Evolutionary conservation across 306 rosid species (phyloP), one percentile per base, ranked within the genome.

Genomic region (Vigna trinervia): DNA sequence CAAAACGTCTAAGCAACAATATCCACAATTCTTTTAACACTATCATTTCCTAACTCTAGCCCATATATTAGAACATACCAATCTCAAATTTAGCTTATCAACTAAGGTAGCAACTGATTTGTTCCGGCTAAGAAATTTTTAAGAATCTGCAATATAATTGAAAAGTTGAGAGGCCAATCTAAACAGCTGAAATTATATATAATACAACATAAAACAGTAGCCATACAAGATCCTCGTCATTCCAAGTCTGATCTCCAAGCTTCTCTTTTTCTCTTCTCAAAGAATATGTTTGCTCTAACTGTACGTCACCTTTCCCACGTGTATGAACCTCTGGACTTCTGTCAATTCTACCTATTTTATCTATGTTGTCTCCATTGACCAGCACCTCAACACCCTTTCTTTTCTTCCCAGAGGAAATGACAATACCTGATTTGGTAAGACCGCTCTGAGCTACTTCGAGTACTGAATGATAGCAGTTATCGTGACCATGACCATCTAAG

Each of bases 181-280:
- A 45, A 73, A 69, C 28, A 81, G 79, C 54, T 30, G 58, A 83
- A 61, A 61, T 73, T 38, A 48, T 53, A 59, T 73, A 71, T 65
- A 65, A 58, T 13, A 12, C 20, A n/a, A 58, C 51, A 54, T 30
- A 77, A 72, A 77, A 72, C 43, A 77, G 59, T 75, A 71, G 76
- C 71, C 96, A 58, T 89, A 94, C 98, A 81, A 86, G 88, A 69
- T 80, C 79, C 90, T 88, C 88, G 71, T 86, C 73, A 81, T 84
- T 83, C 86, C 66, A 36, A 26, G 41, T 71, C 77, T 76, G 86
- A 72, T 59, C 79, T 43, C 82, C 89, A 71, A 63, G 62, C 75
- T 81, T 87, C 57, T 80, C 84, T 81, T 69, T 79, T 81, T 74
- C 88, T 41, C 57, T 52, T 70, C 73, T 23, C 59, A 58, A 61